Evolutionary conservation across 345 rosid species (phyloP).

Genomic region (Fremontodendron californicum): DNA sequence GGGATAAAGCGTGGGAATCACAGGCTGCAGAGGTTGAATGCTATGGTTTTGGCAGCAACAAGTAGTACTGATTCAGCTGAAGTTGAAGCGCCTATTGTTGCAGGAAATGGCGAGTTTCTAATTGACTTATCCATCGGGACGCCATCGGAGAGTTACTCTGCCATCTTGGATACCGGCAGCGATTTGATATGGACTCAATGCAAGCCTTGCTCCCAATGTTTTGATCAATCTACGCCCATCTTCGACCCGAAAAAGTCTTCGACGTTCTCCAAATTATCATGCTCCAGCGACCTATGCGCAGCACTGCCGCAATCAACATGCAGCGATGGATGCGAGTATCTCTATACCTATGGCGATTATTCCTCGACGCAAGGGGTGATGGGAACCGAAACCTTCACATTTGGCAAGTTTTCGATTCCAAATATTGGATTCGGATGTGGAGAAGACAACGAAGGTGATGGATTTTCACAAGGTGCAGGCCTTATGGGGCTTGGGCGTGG

Average conservation of each 20-base stretch:
- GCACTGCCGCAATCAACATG: slow-evolving; percentile 54
- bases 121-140: slow-evolving; percentile 71
- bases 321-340: slow-evolving; percentile 51
- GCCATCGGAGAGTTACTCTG: slow-evolving; percentile 51
- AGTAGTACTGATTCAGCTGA: slow-evolving; percentile 14
- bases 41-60: slow-evolving; percentile 44
- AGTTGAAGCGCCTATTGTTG: slow-evolving; percentile 44
- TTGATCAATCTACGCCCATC: slow-evolving; percentile 62
- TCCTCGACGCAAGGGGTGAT: slow-evolving; percentile 76
- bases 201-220: slow-evolving; percentile 75
- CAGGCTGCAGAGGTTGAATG: slow-evolving; percentile 52
- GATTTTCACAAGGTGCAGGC: slow-evolving; percentile 79
- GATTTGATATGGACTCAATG: slow-evolving; percentile 97
- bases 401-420: slow-evolving; percentile 43
- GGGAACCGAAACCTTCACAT: slow-evolving; percentile 66
- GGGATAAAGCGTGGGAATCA: slow-evolving; percentile 61
- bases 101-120: slow-evolving; percentile 82
- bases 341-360: slow-evolving; percentile 82
- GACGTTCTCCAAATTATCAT: slow-evolving; percentile 49
- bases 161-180: slow-evolving; percentile 86
- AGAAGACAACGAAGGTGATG: slow-evolving; percentile 69
- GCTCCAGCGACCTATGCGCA: slow-evolving; percentile 53
- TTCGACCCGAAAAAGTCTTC: slow-evolving; percentile 78
- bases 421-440: slow-evolving; percentile 83
- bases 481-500: slow-evolving; percentile 89